Conservation (phyloP, 2,329 filamentous ascomycete species). For the Exutisphaerella laricina region DNA sequence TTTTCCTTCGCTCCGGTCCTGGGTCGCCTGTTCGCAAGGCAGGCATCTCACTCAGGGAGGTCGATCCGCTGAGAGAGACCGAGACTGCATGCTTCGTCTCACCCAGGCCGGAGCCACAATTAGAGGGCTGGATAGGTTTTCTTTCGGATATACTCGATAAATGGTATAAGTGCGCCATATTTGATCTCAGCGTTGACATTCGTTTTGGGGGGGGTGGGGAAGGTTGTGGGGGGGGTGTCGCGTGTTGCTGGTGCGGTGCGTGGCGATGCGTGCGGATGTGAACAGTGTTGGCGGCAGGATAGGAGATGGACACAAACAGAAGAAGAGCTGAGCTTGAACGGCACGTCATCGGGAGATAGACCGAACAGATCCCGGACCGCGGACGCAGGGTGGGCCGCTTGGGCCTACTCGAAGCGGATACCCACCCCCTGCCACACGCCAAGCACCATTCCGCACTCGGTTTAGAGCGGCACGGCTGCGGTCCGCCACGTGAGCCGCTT, state of each 20-base stretch:
- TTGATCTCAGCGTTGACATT: conserved; percentile 25
- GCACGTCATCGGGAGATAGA: too few relatives aligned
- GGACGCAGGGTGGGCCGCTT: too few relatives aligned
- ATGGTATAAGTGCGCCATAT: conserved; percentile 23
- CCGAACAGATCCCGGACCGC: too few relatives aligned
- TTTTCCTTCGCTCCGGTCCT: conserved; percentile 18
- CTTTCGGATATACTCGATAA: conserved; percentile 18
- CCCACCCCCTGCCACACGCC: too few relatives aligned
- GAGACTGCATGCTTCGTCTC: conserved; percentile 15
- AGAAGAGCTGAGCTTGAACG: too few relatives aligned
- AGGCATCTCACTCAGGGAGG: conserved; percentile 20
- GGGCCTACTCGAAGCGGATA: too few relatives aligned
- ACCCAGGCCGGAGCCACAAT: conserved; percentile 25
- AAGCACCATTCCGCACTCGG: too few relatives aligned
- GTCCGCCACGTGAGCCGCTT: too few relatives aligned
- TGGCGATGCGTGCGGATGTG: neutral
- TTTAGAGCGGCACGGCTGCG: too few relatives aligned
- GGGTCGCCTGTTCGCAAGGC: conserved; percentile 13
- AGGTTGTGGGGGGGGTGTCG: neutral
- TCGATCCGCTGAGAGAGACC: conserved; percentile 17
- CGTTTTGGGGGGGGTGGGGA: conserved; percentile 8
- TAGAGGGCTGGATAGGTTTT: conserved; percentile 21
- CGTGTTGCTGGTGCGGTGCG: neutral
- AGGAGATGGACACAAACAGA: too few relatives aligned
- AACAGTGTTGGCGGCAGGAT: neutral